Percentiles rank a stretch among this genome's conserved stretches.
phyloP scores from a whole-genome alignment of 768 basidiomycete species.

The Mycena rebaudengoi region DNA sequence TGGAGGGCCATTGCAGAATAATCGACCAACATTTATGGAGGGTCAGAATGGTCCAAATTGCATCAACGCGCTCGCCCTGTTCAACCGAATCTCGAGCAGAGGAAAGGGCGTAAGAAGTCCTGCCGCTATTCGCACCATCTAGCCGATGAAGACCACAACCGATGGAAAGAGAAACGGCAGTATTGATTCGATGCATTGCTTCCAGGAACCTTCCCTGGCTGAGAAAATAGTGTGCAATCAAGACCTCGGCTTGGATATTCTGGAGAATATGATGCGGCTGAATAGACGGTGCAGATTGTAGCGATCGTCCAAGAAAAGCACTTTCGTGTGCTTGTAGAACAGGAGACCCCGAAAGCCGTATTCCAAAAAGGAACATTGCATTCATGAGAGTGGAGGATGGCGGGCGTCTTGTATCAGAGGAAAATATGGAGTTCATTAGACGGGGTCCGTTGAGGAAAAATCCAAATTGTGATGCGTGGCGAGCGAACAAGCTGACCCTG shows the following conservation, averaged over 20 bases:
- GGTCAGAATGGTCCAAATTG: conserved; percentile 46
- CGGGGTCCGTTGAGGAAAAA: conserved; percentile 55
- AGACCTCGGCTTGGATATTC: conserved; percentile 50
- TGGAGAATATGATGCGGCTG: conserved; percentile 45
- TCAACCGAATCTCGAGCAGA: conserved; percentile 40
- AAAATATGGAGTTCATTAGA: conserved; percentile 39
- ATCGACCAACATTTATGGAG: conserved; percentile 44
- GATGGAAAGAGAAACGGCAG: conserved; percentile 27
- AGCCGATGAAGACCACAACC: conserved; percentile 25
- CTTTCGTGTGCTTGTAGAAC: conserved; percentile 34
- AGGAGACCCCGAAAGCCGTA: conserved; percentile 33
- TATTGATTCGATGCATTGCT: conserved; percentile 30
- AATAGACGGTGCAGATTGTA: conserved; percentile 23
- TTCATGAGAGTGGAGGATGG: conserved; percentile 35
- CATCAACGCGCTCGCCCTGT: conserved; percentile 46
- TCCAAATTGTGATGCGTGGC: conserved; percentile 50
- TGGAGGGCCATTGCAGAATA: conserved; percentile 37
- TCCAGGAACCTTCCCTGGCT: conserved; percentile 23
- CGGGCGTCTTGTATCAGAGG: conserved; percentile 27
- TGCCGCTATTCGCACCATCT: neutral
- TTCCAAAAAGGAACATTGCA: conserved; percentile 42
- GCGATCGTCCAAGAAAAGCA: conserved; percentile 43
- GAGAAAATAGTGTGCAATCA: conserved; percentile 42
- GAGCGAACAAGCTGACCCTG: conserved; percentile 51
- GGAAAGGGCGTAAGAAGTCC: conserved; percentile 12